Percentiles rank a stretch among this genome's conserved stretches.
Conservation (phyloP, 495 filamentous ascomycete species). For the Oidiodendron maius region DNA sequence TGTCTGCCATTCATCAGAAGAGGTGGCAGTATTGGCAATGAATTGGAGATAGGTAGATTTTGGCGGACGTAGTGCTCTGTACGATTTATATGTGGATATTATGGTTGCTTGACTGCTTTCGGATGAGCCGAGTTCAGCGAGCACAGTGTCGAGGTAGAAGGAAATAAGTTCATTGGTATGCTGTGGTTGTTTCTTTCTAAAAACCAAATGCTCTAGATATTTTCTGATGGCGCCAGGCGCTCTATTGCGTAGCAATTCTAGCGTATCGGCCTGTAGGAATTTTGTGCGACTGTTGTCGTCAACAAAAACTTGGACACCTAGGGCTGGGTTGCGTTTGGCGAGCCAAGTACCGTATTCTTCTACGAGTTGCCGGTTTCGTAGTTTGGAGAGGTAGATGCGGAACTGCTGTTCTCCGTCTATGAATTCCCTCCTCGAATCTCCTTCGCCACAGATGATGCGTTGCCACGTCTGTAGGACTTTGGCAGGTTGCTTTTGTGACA, state of each 20-base stretch:
- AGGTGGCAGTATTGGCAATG: slow-evolving; percentile 76
- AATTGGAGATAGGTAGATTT: slow-evolving; percentile 95
- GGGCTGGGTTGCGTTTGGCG: slow-evolving; percentile 74
- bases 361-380: slow-evolving; percentile 72
- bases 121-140: slow-evolving; percentile 60
- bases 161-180: slow-evolving; percentile 90
- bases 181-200: slow-evolving; percentile 73
- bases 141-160: slow-evolving; percentile 89
- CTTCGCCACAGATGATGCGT: slow-evolving; percentile 78
- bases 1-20: slow-evolving; percentile 75
- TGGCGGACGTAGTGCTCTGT: slow-evolving; percentile 76
- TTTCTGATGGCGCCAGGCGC: slow-evolving; percentile 88
- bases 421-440: slow-evolving; percentile 75
- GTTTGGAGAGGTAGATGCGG: slow-evolving; percentile 74
- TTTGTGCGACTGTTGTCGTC: slow-evolving; percentile 80
- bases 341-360: slow-evolving; percentile 94
- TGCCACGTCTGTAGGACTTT: slow-evolving; percentile 89
- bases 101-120: slow-evolving; percentile 59
- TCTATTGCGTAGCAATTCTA: slow-evolving; percentile 67
- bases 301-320: slow-evolving; percentile 90
- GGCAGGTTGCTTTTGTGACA: slow-evolving; percentile 73
- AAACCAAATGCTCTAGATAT: slow-evolving; percentile 92
- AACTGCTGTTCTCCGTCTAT: slow-evolving; percentile 76
- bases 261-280: slow-evolving; percentile 72
- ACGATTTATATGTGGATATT: slow-evolving; percentile 78